phyloP scores from a whole-genome alignment of 1,139 yeast species.

The Geotrichum citri-aurantii region DNA sequence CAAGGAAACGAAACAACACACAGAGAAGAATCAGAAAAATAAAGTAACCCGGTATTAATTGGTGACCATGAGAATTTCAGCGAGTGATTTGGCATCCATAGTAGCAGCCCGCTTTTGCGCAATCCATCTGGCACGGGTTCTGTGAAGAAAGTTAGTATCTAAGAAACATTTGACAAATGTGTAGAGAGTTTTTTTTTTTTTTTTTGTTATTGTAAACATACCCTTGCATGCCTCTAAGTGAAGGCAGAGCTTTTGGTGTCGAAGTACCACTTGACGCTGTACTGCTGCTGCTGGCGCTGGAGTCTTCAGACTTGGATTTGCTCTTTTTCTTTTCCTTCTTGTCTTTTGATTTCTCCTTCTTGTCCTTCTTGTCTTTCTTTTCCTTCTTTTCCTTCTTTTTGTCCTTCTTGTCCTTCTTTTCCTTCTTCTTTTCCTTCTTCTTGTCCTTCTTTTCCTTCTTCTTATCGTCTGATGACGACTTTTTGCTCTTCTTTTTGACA shows the following conservation, averaged over 20 bases:
- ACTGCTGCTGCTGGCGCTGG: slow-evolving; percentile 26
- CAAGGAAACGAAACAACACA: not conserved
- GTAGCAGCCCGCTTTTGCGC: slow-evolving; percentile 87
- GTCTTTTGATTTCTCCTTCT: slow-evolving; percentile 27
- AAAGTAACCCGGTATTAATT: no score
- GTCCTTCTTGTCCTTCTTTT: slow-evolving; percentile 57
- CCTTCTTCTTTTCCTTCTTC: slow-evolving; percentile 33
- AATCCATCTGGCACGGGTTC: slow-evolving; percentile 75
- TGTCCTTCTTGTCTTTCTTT: slow-evolving; percentile 32
- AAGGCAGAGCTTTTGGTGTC: slow-evolving; percentile 33
- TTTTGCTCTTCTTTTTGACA: slow-evolving; percentile 29
- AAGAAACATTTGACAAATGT: no score
- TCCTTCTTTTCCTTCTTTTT: slow-evolving; percentile 32
- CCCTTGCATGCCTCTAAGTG: slow-evolving; percentile 60
- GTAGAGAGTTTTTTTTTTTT: no score
- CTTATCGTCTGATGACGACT: slow-evolving; percentile 26
- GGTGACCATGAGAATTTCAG: slow-evolving; percentile 83
- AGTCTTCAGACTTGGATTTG: slow-evolving; percentile 32
- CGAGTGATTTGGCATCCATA: slow-evolving; percentile 78
- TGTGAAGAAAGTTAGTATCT: not conserved
- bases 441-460: slow-evolving; percentile 29
- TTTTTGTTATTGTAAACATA: not conserved
- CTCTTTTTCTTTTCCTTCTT: slow-evolving; percentile 31
- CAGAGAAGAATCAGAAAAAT: not conserved
- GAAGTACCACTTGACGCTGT: slow-evolving; percentile 28